Evolutionary conservation across 2,329 filamentous ascomycete species (phyloP), one percentile per base, ranked within the genome.

Genomic region (Lasiodiplodia hormozganensis): DNA sequence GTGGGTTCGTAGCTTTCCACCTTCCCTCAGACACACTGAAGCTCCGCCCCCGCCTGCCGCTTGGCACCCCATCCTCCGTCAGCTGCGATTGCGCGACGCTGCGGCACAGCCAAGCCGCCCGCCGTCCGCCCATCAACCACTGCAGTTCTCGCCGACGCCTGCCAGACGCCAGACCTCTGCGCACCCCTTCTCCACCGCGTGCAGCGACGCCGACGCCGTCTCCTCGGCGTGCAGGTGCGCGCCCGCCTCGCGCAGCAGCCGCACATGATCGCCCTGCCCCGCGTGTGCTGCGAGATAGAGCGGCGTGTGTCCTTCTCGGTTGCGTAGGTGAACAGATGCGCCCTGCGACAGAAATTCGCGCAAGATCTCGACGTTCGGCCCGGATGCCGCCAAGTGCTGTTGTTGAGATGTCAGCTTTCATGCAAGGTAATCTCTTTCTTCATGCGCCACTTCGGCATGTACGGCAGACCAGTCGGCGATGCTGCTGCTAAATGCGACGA

Each of bases 201-300:
- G 82, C 62, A 86, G 77, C 74, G 82, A 83, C 51, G 86, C 86
- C 52, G 85, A 82, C 34, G 79, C 79, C 71, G 84, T 77, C 77
- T 89, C 87, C 69, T 87, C 85, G 3, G 84, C 81, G 73, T 89
- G 86, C 72, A 89, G 77, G 81, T 89, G 87, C 28, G 86, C 87
- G 21, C 87, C 87, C 16, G 85, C 86, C 74, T 85, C 82, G 56
- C 83, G 82, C 58, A 89, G 79, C 56, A 87, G 79, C 70, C 79
- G 73, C 69, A 88, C 86, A 72, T 88, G 85, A 60, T 86, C 83
- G 62, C 79, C 76, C 67, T 87, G 77, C 58, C 86, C 86, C 36
- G 85, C 85, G 71, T 85, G 85, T 60, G 87, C 87, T 3, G 87
- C 87, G 65, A 89, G 79, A 76, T 87, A 89, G 62, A 89, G 80